These are phyloP conservation scores for Tuber indicum DNA, from an alignment of 495 filamentous ascomycete genomes.

Conservation along the genomic window DNA sequence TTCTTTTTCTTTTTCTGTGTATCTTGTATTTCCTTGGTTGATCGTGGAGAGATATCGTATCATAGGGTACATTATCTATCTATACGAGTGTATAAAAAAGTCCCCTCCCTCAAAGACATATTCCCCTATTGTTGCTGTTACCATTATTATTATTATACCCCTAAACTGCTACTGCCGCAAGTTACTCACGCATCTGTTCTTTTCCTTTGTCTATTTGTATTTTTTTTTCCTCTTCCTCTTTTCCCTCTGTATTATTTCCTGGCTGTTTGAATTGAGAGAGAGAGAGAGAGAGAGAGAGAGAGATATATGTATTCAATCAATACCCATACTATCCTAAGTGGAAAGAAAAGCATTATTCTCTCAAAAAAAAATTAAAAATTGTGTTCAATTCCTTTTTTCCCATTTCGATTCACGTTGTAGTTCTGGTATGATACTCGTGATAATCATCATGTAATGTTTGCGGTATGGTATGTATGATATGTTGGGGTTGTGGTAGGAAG, in stretches of 20 bases:
- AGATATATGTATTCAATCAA: neutral
- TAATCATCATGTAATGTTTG: neutral
- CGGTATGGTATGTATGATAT: neutral
- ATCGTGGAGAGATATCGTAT: neutral
- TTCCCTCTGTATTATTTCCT: neutral
- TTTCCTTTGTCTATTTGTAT: neutral
- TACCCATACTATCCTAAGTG: neutral
- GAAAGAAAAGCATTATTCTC: neutral
- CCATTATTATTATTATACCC: neutral
- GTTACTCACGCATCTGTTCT: neutral
- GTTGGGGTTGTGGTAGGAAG: too few relatives aligned
- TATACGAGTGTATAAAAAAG: neutral
- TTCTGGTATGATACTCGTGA: neutral
- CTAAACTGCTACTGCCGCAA: neutral
- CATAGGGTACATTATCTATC: neutral
- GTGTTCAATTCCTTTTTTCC: neutral
- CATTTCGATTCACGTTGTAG: neutral
- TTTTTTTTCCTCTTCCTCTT: neutral
- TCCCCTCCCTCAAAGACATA: neutral
- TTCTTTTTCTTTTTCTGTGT: constrained; percentile 17
- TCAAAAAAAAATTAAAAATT: neutral
- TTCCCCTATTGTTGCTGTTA: neutral
- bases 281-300: neutral
- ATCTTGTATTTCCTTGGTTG: constrained; percentile 14
- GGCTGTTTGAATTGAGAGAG: neutral